Evolutionary conservation across 345 rosid genomes (phyloP), one percentile per base, ranked within the genome.

Genomic region (Nephelium lappaceum): DNA sequence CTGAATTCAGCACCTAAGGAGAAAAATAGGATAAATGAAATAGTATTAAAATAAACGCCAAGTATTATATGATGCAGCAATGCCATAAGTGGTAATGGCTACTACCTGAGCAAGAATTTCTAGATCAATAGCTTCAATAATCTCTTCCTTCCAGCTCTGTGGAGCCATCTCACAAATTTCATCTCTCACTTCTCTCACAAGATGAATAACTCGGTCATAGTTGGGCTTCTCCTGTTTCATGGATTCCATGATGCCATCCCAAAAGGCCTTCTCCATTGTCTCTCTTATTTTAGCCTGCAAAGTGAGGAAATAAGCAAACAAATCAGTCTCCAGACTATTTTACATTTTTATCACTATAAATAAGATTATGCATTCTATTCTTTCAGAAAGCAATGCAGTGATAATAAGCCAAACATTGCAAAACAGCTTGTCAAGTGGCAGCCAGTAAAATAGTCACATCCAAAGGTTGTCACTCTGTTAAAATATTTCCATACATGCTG

Each of bases 131-230:
- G 89, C 82, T 80, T 88, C 94, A 77, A 25, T 71, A 73, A 94
- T 91, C 83, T 91, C 97, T 66, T 84, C 82, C 82, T 84, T 94
- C 99, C 98, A 94, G 85, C 89, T 87, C 69, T 84, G 82, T 43
- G 99, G 97, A 77, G 92, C 94, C 88, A 94, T 91, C 81, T 93
- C 93, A 73, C 87, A 83, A 57, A 96, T 89, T 81, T 89, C 99
- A 77, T 96, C 99, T 76, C 95, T 90, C 77, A 93, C 97, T 85
- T 96, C 99, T 82, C 79, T 85, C 93, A 91, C 86, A 68, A 96
- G 97, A 74, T 90, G 86, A 78, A 91, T 70, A 74, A 91, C 87
- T 71, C 93, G 77, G 47, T 87, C 90, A 85, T 89, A 91, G 67
- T 89, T 84, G 55, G 95, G 93, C n/a, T 83, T 81, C 60, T 84